Evolutionary conservation across 345 rosid species (phyloP).

Genomic region (Trapa bicornis): DNA sequence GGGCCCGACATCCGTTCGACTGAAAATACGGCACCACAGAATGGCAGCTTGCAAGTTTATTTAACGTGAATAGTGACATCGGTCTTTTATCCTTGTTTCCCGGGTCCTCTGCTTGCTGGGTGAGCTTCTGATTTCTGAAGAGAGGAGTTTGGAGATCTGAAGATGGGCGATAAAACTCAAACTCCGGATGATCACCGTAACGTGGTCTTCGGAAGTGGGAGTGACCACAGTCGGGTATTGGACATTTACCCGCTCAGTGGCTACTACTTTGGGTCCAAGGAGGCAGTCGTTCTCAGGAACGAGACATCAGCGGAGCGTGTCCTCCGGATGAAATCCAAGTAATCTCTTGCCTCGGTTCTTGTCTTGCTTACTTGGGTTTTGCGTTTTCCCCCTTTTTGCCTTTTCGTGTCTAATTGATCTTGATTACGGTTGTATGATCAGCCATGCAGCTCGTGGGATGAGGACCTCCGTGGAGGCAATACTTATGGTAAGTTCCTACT

Average conservation of each 20-base stretch:
- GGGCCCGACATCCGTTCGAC: neutral
- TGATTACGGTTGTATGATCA: slow-evolving; percentile 7
- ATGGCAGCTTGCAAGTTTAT: neutral
- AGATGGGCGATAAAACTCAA: slow-evolving; percentile 2
- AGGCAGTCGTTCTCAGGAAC: slow-evolving; percentile 39
- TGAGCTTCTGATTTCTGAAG: neutral
- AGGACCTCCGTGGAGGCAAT: slow-evolving; percentile 79
- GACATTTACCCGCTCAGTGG: slow-evolving; percentile 55
- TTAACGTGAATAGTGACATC: neutral
- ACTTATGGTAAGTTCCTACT: slow-evolving; percentile 46
- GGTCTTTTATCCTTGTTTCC: neutral
- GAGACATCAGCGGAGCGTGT: slow-evolving; percentile 43
- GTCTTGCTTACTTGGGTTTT: neutral
- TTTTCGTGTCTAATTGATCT: neutral
- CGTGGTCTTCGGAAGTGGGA: neutral
- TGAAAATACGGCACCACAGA: neutral
- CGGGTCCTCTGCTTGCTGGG: neutral
- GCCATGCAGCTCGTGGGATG: slow-evolving; percentile 62
- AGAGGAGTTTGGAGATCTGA: neutral
- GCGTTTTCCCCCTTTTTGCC: neutral
- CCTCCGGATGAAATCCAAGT: slow-evolving; percentile 60
- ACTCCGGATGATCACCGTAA: neutral
- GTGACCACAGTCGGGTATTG: slow-evolving; percentile 14
- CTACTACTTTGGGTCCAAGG: slow-evolving; percentile 78
- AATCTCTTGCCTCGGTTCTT: slow-evolving; percentile 2